Evolutionary conservation across 176 grass and related monocot genomes (phyloP), one percentile per base, ranked within the genome.

Genomic region (Avena eriantha): DNA sequence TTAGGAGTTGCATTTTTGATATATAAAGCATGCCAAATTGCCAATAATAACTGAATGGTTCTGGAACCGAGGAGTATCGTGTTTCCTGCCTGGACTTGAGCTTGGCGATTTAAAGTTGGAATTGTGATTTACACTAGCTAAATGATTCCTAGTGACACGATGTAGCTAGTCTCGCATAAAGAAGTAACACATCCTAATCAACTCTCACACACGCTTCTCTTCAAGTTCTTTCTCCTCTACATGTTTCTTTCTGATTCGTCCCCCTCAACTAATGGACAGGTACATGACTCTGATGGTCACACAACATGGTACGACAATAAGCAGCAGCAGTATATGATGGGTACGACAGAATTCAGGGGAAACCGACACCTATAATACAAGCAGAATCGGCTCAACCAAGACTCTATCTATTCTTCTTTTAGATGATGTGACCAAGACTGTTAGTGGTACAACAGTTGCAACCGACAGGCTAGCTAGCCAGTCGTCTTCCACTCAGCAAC

Each of bases 401-500:
- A 33, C 63, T 13, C 19, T 74, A 41, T 29, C 29, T 29, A 41
- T 41, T 41, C 39, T 41, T 41, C 41, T 14, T 45, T 22, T 22
- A 10, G 46, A 17, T 33, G 23, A 22, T 53, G 47, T 76, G 47
- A 76, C 8, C 73, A 53, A 50, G 14, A 76, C 47, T 67, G 64
- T 67, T 65, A 65, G 2, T 16, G 19, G 23, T 26, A 64, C 63
- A 10, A 36, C 23, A 75, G 3, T 15, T 51, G 72, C 23, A 75
- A 75, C 72, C 23, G 8, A 51, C 72, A 18, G 51, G 24, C 46
- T 76, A 53, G 23, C 66, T 16, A 17, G 47, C 23, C 18, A 76
- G 47, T 76, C 73, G 47, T 53, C 73, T 11, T 53, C 73, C 73
- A 76, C 73, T 76, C 23, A 4, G 22, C 72, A 72, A 72, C 69